Conservation (phyloP, 768 basidiomycete species). For the Cystofilobasidium bisporidii region DNA sequence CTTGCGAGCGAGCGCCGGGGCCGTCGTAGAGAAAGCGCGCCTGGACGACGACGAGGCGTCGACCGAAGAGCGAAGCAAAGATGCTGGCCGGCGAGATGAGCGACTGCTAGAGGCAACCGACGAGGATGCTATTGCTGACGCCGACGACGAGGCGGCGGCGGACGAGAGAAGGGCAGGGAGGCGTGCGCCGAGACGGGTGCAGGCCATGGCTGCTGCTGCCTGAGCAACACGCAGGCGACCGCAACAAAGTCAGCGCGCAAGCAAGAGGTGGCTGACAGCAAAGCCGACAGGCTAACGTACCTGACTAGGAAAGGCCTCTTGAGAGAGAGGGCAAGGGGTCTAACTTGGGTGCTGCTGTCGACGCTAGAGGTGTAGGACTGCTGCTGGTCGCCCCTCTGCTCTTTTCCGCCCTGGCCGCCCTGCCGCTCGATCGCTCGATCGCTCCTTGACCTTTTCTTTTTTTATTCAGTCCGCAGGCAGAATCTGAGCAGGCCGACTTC, state of each 20-base stretch:
- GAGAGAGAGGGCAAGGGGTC: no score
- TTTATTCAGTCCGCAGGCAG: not conserved
- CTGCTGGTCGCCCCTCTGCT: no score
- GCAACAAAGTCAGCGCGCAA: no score
- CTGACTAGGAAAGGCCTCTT: no score
- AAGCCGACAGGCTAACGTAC: no score
- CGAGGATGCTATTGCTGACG: not conserved
- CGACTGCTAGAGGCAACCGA: not conserved
- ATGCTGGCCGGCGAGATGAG: not conserved
- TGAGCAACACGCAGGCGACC: no score
- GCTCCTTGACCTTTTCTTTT: not conserved
- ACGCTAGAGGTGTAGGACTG: not conserved
- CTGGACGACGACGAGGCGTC: not conserved
- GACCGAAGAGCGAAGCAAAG: not conserved
- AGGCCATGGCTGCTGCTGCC: constrained; percentile 5
- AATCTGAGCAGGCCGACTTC: no score
- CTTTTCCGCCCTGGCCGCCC: not conserved
- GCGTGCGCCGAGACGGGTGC: not conserved
- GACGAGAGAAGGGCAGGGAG: not conserved
- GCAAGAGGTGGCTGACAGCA: no score
- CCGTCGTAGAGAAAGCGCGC: not conserved
- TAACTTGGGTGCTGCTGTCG: no score
- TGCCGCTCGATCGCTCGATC: not conserved
- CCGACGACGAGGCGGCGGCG: not conserved
- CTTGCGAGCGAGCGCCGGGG: not conserved